phyloP scores from a whole-genome alignment of 2,329 filamentous ascomycete genomes.

The Neocatenulostroma microsporum region DNA sequence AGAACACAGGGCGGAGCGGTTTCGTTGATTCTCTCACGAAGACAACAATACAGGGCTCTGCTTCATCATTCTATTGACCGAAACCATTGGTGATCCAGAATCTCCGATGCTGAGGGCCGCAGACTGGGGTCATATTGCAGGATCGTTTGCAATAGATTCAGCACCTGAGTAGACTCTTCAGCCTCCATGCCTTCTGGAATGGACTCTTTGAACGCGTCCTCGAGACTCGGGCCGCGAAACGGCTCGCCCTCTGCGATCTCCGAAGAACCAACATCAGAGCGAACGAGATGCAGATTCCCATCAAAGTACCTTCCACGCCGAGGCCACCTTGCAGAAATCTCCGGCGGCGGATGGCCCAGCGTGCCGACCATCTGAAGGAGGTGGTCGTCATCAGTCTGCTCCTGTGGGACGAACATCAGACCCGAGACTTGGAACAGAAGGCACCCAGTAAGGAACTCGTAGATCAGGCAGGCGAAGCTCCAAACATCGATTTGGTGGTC shows the following conservation, averaged over 20 bases:
- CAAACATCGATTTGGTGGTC: conserved; percentile 5
- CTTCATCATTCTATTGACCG: conserved; percentile 2
- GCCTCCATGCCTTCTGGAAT: conserved; percentile 1
- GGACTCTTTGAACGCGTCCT: conserved; percentile 3
- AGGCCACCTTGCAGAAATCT: conserved; percentile 1
- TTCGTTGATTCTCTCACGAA: too few relatives aligned
- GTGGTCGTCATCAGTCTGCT: neutral
- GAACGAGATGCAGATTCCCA: neutral
- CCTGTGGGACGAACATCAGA: neutral
- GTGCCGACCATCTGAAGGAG: conserved; percentile 1
- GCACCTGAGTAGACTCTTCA: conserved; percentile 3
- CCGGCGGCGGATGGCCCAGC: conserved; percentile 2
- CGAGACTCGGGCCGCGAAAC: neutral
- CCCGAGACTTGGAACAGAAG: neutral
- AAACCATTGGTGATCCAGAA: conserved; percentile 5
- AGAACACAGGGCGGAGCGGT: too few relatives aligned
- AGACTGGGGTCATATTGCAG: conserved; percentile 4
- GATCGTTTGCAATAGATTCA: conserved; percentile 1
- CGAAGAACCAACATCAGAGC: neutral
- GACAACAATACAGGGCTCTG: too few relatives aligned
- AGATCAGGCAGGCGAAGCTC: conserved; percentile 4
- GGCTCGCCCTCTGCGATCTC: neutral
- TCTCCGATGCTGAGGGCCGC: conserved; percentile 5
- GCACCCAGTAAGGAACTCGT: conserved; percentile 14
- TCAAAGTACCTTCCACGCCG: conserved; percentile 4